phyloP scores from a whole-genome alignment of 2,329 filamentous ascomycete species.

The Colletotrichum lupini region DNA sequence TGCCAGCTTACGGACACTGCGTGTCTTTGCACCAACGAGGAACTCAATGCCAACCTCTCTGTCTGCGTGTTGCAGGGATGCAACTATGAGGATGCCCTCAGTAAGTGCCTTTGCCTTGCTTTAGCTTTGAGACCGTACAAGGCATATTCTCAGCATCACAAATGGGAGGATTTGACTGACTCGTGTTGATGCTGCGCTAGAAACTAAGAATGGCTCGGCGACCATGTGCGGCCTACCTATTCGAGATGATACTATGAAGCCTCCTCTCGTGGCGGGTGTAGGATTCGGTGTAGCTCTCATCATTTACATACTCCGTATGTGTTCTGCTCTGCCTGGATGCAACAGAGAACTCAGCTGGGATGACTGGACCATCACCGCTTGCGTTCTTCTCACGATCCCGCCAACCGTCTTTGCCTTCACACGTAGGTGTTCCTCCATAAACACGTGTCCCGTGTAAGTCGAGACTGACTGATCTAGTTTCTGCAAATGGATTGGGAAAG shows the following conservation, averaged over 20 bases:
- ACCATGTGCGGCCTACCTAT: no score
- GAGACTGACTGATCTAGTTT: slow-evolving; percentile 41
- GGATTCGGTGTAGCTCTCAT: no score
- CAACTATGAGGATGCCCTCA: no score
- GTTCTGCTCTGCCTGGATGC: slow-evolving; percentile 40
- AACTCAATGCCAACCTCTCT: slow-evolving; percentile 35
- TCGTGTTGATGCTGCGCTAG: no score
- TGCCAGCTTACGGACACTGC: slow-evolving; percentile 34
- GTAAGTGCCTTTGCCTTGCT: no score
- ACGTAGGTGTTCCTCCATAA: not conserved
- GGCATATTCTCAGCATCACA: no score
- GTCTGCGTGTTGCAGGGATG: slow-evolving; percentile 26
- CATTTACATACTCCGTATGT: slow-evolving; percentile 38
- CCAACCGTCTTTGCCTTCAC: not conserved
- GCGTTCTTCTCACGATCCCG: slow-evolving; percentile 44
- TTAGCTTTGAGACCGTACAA: no score
- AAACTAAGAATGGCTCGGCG: no score
- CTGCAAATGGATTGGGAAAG: slow-evolving; percentile 44
- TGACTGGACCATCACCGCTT: slow-evolving; percentile 49
- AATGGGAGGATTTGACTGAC: no score
- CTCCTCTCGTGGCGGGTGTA: no score
- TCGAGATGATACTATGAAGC: no score
- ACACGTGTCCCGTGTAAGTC: not conserved
- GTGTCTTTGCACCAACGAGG: slow-evolving; percentile 38
- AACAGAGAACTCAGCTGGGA: slow-evolving; percentile 46